Evolutionary conservation across 306 rosid species (phyloP).

Genomic region (Lathyrus sativus): DNA sequence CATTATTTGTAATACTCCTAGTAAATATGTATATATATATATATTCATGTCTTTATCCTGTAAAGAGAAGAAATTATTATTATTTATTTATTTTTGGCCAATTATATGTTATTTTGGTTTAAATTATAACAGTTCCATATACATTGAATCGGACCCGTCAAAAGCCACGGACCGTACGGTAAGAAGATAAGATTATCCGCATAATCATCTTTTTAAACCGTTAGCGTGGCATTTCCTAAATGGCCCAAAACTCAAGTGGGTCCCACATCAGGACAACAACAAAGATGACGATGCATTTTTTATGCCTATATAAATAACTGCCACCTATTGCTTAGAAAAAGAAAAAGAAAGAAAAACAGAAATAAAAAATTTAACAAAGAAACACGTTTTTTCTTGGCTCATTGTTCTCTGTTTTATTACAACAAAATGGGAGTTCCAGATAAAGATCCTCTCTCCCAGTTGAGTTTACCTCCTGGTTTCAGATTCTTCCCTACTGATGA

Average conservation of each 20-base stretch:
- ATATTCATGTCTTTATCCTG: neutral
- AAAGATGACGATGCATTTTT: slow-evolving; percentile 49
- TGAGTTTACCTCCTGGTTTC: slow-evolving; percentile 88
- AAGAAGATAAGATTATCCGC: slow-evolving; percentile 76
- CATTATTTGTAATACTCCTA: neutral
- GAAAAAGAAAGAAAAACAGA: slow-evolving; percentile 6
- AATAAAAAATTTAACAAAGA: neutral
- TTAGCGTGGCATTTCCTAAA: slow-evolving; percentile 45
- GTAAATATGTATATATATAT: no score
- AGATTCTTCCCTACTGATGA: slow-evolving; percentile 89
- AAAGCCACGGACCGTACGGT: slow-evolving; percentile 39
- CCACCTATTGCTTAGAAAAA: slow-evolving; percentile 29
- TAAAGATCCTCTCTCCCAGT: slow-evolving; percentile 62
- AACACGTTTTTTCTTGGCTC: neutral
- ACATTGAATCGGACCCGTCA: slow-evolving; percentile 51
- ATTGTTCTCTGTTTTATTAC: neutral
- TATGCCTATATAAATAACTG: slow-evolving; percentile 49
- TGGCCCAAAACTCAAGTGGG: slow-evolving; percentile 39
- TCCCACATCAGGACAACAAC: slow-evolving; percentile 44
- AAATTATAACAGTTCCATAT: slow-evolving; percentile 14
- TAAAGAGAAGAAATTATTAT: neutral
- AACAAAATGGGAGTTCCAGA: slow-evolving; percentile 63
- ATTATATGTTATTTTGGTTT: neutral
- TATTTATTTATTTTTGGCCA: no score
- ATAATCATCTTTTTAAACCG: slow-evolving; percentile 29